Evolutionary conservation across 78 protist species (phyloP).

Genomic region (Dictyostelium discoideum): dicty_2.7 NC_007090.3:3638001-3638500

Average conservation of each 20-base stretch:
- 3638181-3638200: background rate
- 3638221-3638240: background rate
- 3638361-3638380: background rate
- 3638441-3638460: conserved; percentile 14
- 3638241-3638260: background rate
- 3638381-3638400: background rate
- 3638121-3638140: background rate
- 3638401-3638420: background rate
- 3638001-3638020: background rate
- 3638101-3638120: background rate
- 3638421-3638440: background rate
- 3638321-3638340: conserved; percentile 5
- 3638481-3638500: conserved; percentile 17
- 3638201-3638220: background rate
- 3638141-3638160: background rate
- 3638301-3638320: background rate
- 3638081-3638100: background rate
- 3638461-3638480: conserved; percentile 1
- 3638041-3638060: background rate
- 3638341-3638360: background rate
- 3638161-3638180: background rate
- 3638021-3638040: too few relatives aligned
- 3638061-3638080: background rate
- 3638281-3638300: background rate
- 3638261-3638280: background rate